Base-by-base conservation (phyloP, 169 alveolate genomes). In the Cryptosporidium baileyi region DNA sequence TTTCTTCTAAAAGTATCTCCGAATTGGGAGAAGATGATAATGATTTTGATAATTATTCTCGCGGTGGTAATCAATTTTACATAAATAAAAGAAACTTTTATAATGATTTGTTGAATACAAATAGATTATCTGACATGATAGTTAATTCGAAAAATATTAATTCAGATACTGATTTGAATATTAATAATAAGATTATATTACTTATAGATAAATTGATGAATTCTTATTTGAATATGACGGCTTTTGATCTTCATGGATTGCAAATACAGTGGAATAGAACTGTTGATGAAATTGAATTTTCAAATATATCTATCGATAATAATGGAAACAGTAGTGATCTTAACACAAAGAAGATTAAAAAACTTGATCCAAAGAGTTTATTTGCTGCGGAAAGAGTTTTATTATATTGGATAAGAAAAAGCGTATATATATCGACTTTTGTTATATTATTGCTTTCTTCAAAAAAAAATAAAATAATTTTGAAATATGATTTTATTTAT, bases 311-410 rank as follows among this genome's bases (percentile, higher is more conserved):
- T 34, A 49, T 30, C 15, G 7, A 63, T 45, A 61, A 60, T 52
- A 43, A 74, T 7, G 54, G 57, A 41, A 74, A 80, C 49, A 67
- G 49, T 60, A 32, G 47, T 67, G 49, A 74, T 38, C 30, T 54
- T 22, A 19, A 57, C 1, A 52, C 85, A 3, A 74, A 51, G 36
- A 74, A 57, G 28, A 52, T 89, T 22, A 44, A 74, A 6, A 92
- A 89, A 81, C 61, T 90, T 26, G 95, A 92, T 51, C 95, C 95
- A 22, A 92, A 92, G 88, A 74, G 91, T 24, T 63, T 89, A 60
- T 92, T 92, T 61, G 95, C 95, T 11, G 92, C 91, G 1, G 95
- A 92, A 45, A 89, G 95, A 57, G 91, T 92, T 2, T 85, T 92
- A 74, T 88, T 92, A 26, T 93, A 90, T 88, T 92, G 92, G 88